Evolutionary conservation across 2,329 filamentous ascomycete species (phyloP).

Genomic region (Ceratocystis harringtonii): DNA sequence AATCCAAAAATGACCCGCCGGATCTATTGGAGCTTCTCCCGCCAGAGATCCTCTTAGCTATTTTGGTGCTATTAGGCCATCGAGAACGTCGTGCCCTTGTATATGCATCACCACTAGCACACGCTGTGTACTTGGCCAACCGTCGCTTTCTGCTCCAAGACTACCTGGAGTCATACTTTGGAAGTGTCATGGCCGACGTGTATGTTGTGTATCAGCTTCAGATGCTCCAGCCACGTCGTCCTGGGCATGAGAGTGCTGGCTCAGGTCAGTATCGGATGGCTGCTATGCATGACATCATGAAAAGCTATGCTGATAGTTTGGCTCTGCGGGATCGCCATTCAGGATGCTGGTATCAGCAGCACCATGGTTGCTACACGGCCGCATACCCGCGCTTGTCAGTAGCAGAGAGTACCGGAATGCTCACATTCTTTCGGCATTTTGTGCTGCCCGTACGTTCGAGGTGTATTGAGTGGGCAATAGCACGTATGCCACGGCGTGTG

Average conservation of each 20-base stretch:
- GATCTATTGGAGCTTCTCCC: slow-evolving; percentile 12
- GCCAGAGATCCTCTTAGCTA: slow-evolving; percentile 12
- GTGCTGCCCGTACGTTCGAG: slow-evolving; percentile 5
- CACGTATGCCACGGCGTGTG: slow-evolving; percentile 7
- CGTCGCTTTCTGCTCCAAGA: slow-evolving; percentile 12
- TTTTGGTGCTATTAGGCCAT: background rate
- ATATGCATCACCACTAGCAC: slow-evolving; percentile 9
- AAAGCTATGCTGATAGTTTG: background rate
- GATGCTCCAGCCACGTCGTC: slow-evolving; percentile 10
- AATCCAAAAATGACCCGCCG: background rate
- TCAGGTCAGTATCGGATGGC: slow-evolving; percentile 5
- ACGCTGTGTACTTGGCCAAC: slow-evolving; percentile 9
- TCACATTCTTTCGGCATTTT: slow-evolving; percentile 13
- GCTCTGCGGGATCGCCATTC: background rate
- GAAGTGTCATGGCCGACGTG: slow-evolving; percentile 10
- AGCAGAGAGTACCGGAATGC: slow-evolving; percentile 9
- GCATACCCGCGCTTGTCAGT: background rate
- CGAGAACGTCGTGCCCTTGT: slow-evolving; percentile 5
- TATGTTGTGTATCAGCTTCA: slow-evolving; percentile 14
- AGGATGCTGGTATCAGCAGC: background rate
- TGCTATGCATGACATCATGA: background rate
- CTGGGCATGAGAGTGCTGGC: background rate
- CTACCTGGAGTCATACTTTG: slow-evolving; percentile 11
- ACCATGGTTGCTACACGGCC: background rate
- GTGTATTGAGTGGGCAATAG: slow-evolving; percentile 7